phyloP scores from a whole-genome alignment of 2,329 filamentous ascomycete genomes.

The Botryotinia calthae region DNA sequence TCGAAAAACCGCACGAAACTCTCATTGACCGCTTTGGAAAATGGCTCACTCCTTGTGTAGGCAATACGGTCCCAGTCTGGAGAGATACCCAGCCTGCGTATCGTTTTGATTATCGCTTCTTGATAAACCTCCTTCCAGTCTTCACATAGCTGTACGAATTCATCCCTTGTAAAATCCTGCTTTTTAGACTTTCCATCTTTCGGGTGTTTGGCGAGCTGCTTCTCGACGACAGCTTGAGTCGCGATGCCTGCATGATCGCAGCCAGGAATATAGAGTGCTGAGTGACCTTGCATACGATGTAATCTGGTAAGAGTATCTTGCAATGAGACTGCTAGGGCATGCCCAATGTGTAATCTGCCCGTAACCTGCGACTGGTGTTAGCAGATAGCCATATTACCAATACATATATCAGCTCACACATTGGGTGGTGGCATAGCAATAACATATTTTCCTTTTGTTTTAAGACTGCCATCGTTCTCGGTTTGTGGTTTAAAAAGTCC shows the following conservation, averaged over 20 bases:
- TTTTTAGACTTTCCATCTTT: not conserved
- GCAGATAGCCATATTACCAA: not conserved
- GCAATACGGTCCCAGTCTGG: not conserved
- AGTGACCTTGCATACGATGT: not conserved
- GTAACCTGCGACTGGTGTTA: not conserved
- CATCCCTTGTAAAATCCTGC: not conserved
- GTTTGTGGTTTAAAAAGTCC: not conserved
- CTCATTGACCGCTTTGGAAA: not conserved
- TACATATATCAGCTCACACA: slow-evolving; percentile 1
- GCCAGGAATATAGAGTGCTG: not conserved
- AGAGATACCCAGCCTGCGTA: not conserved
- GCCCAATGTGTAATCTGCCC: not conserved
- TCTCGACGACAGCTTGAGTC: not conserved
- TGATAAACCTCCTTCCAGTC: not conserved
- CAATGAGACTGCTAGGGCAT: not conserved
- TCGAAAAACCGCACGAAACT: not conserved
- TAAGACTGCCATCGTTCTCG: not conserved
- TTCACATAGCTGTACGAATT: not conserved
- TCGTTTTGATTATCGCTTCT: not conserved
- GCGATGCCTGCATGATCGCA: not conserved
- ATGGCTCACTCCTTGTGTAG: not conserved
- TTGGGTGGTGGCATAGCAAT: slow-evolving; percentile 1
- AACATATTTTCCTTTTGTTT: not conserved
- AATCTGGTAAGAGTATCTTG: not conserved
- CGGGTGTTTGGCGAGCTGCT: slow-evolving; percentile 1